Base-by-base conservation (phyloP, 257 asterid species). In the Apocynum venetum region DNA sequence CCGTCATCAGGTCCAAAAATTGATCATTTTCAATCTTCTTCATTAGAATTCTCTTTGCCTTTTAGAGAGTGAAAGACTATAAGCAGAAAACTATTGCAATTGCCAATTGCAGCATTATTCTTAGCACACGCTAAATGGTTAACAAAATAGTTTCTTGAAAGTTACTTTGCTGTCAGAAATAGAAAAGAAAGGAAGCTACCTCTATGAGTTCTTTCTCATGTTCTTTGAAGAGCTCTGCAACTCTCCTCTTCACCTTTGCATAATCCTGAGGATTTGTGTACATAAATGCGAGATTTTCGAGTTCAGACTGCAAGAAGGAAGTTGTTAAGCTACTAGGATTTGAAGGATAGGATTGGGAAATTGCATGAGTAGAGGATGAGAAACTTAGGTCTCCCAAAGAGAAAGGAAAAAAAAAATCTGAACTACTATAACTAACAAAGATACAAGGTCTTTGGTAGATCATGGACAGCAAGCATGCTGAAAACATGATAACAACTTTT, bases 251-350 rank as follows among this genome's bases (percentile, higher is more conserved):
- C 80, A 86, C 82, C 86, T 88, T 90, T 44, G 93, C 90, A 86
- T 92, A 83, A 78, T 90, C 97, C 78, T 89, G 90, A 68, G 97
- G 89, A 80, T 93, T 90, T 83, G 96, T 90, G 81, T 93, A 93
- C 98, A 89, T 90, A 85, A 92, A 93, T 67, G 98, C 85, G 63
- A 93, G 79, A 87, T 89, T 93, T 84, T 93, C 98, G 72, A 93
- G 97, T 83, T 93, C 98, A 43, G 97, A 88, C 98, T 93, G 97
- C 93, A 82, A 80, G 55, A 56, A 67, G 64, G 48, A 81, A 76
- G 80, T 44, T 65, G 12, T 61, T 56, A 73, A 20, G 56, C 57
- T 20, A 67, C 57, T 5, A 48, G 8, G 47, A 61, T 31, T n/a
- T 43, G 71, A 25, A 72, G 41, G 36, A 25, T 20, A 52, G 44